Conservation (phyloP, 2,329 filamentous ascomycete genomes). For the Penicillium glabrum region DNA sequence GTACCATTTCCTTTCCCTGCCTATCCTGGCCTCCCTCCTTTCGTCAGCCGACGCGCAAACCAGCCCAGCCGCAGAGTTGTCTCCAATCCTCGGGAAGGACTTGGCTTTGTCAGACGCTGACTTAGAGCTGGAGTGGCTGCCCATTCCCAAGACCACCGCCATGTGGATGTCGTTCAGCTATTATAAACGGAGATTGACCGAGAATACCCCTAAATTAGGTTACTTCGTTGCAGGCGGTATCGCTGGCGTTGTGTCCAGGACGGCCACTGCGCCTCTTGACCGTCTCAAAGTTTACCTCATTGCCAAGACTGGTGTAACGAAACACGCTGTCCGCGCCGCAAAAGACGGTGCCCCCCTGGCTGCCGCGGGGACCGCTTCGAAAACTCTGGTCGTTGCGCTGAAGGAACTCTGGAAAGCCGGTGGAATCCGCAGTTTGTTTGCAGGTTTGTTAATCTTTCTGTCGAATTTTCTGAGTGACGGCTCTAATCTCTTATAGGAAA, state of each 20-base stretch:
- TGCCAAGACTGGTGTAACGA: conserved; percentile 71
- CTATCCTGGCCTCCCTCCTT: conserved; percentile 31
- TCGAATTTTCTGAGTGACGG: neutral
- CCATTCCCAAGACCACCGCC: conserved; percentile 42
- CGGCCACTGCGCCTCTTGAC: conserved; percentile 92
- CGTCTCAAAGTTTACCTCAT: conserved; percentile 97
- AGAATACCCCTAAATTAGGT: conserved; percentile 61
- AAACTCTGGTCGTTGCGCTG: conserved; percentile 70
- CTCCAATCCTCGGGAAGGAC: conserved; percentile 29
- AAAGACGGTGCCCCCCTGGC: conserved; percentile 68
- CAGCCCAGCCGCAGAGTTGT: conserved; percentile 24
- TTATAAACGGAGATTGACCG: conserved; percentile 48
- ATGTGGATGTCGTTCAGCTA: conserved; percentile 46
- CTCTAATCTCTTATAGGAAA: conserved; percentile 64
- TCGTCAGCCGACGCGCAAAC: conserved; percentile 36
- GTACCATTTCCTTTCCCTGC: conserved; percentile 37
- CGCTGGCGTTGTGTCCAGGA: conserved; percentile 91
- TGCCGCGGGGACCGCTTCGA: conserved; percentile 65
- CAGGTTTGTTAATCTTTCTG: conserved; percentile 62
- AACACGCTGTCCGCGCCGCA: conserved; percentile 62
- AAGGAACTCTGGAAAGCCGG: conserved; percentile 81
- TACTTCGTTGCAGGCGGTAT: conserved; percentile 96
- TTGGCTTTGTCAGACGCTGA: conserved; percentile 34
- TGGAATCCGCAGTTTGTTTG: conserved; percentile 85
- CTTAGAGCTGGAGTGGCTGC: conserved; percentile 43